phyloP scores from a whole-genome alignment of 1,284 basidiomycete species.

The Ceratobasidium sp. region DNA sequence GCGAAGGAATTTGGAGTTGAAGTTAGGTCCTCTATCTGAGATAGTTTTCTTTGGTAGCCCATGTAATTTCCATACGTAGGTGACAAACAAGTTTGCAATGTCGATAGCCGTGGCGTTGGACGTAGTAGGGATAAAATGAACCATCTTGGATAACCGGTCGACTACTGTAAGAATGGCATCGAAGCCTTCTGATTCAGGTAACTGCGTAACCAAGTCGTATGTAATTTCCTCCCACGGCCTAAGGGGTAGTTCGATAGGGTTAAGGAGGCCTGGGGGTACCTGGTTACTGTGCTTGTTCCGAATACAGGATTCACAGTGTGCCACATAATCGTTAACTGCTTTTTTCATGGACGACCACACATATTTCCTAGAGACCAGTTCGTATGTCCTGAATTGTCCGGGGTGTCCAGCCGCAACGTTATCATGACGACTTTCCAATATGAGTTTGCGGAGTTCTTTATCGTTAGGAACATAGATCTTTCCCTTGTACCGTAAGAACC shows the following conservation, averaged over 20 bases:
- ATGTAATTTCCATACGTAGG: conserved; percentile 35
- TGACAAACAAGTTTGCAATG: conserved; percentile 33
- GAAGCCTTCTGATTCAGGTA: conserved; percentile 27
- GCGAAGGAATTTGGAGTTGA: conserved; percentile 38
- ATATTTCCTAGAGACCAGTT: too few species aligned
- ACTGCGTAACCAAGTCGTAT: conserved; percentile 32
- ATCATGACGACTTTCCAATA: too few species aligned
- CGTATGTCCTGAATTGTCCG: too few species aligned
- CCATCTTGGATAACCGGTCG: conserved; percentile 41
- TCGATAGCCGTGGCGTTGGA: not conserved
- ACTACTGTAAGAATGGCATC: conserved; percentile 42
- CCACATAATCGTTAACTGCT: too few species aligned
- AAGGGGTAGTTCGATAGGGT: conserved; percentile 25
- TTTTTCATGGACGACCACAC: conserved; percentile 56
- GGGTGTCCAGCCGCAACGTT: too few species aligned
- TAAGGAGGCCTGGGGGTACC: conserved; percentile 6
- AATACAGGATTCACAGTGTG: too few species aligned
- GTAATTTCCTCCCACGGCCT: conserved; percentile 34
- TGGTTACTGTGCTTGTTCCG: too few species aligned
- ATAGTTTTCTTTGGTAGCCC: conserved; percentile 15
- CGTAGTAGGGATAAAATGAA: conserved; percentile 31
- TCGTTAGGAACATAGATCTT: too few species aligned
- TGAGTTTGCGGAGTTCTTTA: too few species aligned
- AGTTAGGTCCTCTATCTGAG: too few species aligned
- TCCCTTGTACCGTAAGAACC: too few species aligned